Evolutionary conservation across 305 asterid genomes (phyloP).

Genomic region (Plantago lanceolata): DNA sequence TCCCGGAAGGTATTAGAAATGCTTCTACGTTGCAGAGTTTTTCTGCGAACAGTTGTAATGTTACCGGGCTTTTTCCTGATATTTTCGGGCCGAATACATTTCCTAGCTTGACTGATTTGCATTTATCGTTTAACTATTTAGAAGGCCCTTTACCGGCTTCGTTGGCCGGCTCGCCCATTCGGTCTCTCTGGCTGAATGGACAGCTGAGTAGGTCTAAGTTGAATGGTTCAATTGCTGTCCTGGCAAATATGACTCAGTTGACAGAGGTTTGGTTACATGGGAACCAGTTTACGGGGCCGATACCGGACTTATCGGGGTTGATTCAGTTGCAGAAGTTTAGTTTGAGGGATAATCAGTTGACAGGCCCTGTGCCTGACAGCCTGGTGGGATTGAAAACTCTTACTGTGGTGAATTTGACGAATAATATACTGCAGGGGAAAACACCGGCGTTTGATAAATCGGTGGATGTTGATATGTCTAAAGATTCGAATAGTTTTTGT

Average conservation of each 20-base stretch:
- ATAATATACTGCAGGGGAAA: constrained; percentile 69
- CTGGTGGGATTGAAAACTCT: constrained; percentile 41
- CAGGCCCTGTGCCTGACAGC: constrained; percentile 76
- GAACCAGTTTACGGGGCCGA: constrained; percentile 58
- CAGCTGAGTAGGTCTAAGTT: constrained; percentile 36
- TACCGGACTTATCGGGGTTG: constrained; percentile 67
- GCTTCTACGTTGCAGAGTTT: constrained; percentile 43
- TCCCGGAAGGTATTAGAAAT: constrained; percentile 47
- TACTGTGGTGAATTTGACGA: constrained; percentile 53
- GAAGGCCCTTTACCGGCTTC: constrained; percentile 64
- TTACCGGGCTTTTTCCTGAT: constrained; percentile 59
- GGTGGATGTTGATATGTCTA: constrained; percentile 40
- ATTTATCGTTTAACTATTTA: constrained; percentile 49
- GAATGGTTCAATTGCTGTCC: constrained; percentile 55
- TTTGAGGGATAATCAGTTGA: constrained; percentile 61
- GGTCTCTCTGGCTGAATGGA: constrained; percentile 70
- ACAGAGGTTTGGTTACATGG: constrained; percentile 59
- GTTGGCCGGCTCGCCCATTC: constrained; percentile 49
- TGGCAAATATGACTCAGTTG: constrained; percentile 61
- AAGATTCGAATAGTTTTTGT: constrained; percentile 54
- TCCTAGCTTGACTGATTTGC: constrained; percentile 38
- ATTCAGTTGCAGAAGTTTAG: constrained; percentile 41
- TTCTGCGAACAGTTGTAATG: constrained; percentile 51
- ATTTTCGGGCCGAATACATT: constrained; percentile 39
- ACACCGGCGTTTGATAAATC: constrained; percentile 46